Percentiles rank a stretch among this genome's conserved stretches.
Conservation (phyloP, 202 grass and related monocot genomes). For the Hordeum pubiflorum region DNA sequence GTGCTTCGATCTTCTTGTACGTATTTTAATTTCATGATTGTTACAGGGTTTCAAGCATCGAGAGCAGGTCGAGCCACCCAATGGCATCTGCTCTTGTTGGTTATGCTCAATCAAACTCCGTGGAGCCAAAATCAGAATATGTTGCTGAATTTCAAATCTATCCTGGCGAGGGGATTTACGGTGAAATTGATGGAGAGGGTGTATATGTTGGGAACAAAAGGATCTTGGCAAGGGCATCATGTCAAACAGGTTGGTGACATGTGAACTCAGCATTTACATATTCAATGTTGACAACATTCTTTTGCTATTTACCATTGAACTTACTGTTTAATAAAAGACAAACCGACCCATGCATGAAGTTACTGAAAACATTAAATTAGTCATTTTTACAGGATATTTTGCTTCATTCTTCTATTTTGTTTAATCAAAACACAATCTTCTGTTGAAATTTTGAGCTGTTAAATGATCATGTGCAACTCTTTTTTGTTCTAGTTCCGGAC, state of each 20-base stretch:
- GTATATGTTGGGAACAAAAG: constrained; percentile 92
- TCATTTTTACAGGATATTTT: not conserved
- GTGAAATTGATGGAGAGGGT: constrained; percentile 62
- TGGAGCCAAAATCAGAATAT: constrained; percentile 69
- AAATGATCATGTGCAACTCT: not conserved
- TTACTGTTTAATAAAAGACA: not conserved
- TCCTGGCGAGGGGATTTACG: constrained; percentile 83
- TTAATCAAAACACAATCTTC: not conserved
- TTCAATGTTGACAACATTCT: not conserved
- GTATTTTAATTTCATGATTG: constrained; percentile 19
- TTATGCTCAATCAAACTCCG: constrained; percentile 60
- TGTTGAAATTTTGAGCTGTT: not conserved
- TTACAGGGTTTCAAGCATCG: constrained; percentile 81
- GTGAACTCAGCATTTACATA: not conserved
- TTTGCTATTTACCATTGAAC: not conserved
- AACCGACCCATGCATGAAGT: not conserved
- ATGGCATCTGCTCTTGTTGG: constrained; percentile 81
- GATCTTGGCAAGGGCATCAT: constrained; percentile 69
- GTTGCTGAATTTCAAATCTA: constrained; percentile 70
- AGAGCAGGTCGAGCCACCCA: constrained; percentile 95
- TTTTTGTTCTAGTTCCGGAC: constrained; percentile 46
- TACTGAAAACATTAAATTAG: not conserved
- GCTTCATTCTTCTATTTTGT: not conserved
- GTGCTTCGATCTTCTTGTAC: not conserved
- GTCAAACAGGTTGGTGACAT: constrained; percentile 54